A percentile compares a stretch with the other conserved stretches of the same genome.
These are phyloP conservation scores for Eimeria tenella DNA, from an alignment of 169 alveolate genomes.

Conservation along the genomic window DNA sequence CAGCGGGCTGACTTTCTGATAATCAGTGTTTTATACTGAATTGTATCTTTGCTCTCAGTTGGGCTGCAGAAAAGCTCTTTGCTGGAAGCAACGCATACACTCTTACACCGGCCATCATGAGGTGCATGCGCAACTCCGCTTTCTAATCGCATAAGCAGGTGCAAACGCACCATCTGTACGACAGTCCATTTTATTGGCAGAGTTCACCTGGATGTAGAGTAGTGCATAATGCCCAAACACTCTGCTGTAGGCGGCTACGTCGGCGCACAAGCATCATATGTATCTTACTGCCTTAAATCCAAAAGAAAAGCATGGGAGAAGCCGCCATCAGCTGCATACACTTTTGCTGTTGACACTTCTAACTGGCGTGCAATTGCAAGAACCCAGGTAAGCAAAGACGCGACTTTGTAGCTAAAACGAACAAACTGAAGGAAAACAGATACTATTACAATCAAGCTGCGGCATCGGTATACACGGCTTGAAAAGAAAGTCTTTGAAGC, in stretches of 20 bases:
- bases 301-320: background rate
- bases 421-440: background rate
- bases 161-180: conserved; percentile 20
- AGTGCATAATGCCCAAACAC: background rate
- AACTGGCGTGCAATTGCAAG: too few relatives aligned
- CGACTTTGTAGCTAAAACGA: background rate
- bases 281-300: conserved; percentile 1
- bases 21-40: background rate
- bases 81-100: too few relatives aligned
- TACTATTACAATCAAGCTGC: background rate
- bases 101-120: too few relatives aligned
- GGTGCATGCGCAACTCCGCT: too few relatives aligned
- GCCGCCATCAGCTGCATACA: background rate
- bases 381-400: too few relatives aligned
- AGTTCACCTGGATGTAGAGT: background rate
- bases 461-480: background rate
- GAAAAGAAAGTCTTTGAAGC: too few relatives aligned
- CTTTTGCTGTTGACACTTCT: background rate
- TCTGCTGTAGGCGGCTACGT: background rate
- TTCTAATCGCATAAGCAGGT: background rate
- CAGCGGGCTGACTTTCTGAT: conserved; percentile 28
- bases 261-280: background rate
- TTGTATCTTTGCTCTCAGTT: too few relatives aligned
- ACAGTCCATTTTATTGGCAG: background rate
- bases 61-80: too few relatives aligned